Percentiles rank a stretch among this genome's conserved stretches.
These are phyloP conservation scores for Fusarium brachygibbosum DNA, from an alignment of 2,329 filamentous ascomycete genomes.

Conservation along the genomic window DNA sequence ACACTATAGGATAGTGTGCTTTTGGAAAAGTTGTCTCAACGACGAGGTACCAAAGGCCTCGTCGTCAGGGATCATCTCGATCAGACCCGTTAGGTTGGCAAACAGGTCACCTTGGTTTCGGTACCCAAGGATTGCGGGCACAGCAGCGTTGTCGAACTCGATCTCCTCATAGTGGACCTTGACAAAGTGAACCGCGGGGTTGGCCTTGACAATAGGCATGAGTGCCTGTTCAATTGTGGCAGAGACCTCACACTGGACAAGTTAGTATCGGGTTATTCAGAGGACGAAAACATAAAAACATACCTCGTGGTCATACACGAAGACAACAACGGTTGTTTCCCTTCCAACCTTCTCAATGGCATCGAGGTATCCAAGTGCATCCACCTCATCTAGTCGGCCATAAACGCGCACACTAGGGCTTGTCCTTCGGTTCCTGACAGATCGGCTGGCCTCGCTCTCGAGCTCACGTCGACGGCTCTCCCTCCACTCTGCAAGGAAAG, in stretches of 20 bases:
- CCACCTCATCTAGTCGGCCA: conserved; percentile 84
- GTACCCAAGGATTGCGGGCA: conserved; percentile 91
- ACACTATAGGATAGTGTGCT: conserved; percentile 65
- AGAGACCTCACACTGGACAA: conserved; percentile 79
- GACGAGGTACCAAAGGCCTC: conserved; percentile 69
- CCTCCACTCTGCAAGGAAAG: conserved; percentile 88
- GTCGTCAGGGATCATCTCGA: conserved; percentile 84
- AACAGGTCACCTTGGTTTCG: conserved; percentile 89
- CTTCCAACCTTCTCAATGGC: conserved; percentile 89
- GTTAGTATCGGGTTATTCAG: conserved; percentile 38
- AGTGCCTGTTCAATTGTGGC: conserved; percentile 83
- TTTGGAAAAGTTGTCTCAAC: conserved; percentile 66
- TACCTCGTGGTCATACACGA: conserved; percentile 91
- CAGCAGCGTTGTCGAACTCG: conserved; percentile 89
- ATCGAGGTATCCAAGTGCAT: conserved; percentile 93
- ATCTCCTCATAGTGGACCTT: conserved; percentile 93
- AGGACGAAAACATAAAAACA: conserved; percentile 50
- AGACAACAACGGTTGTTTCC: conserved; percentile 90
- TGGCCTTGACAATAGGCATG: conserved; percentile 76
- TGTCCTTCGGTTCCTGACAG: conserved; percentile 74
- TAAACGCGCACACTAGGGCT: conserved; percentile 84
- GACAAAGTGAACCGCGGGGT: conserved; percentile 85
- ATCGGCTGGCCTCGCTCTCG: conserved; percentile 68
- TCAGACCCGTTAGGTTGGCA: conserved; percentile 87
- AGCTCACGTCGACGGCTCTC: conserved; percentile 84